Evolutionary conservation across 2,329 filamentous ascomycete genomes (phyloP).

Genomic region (Keithomyces neogunnii): DNA sequence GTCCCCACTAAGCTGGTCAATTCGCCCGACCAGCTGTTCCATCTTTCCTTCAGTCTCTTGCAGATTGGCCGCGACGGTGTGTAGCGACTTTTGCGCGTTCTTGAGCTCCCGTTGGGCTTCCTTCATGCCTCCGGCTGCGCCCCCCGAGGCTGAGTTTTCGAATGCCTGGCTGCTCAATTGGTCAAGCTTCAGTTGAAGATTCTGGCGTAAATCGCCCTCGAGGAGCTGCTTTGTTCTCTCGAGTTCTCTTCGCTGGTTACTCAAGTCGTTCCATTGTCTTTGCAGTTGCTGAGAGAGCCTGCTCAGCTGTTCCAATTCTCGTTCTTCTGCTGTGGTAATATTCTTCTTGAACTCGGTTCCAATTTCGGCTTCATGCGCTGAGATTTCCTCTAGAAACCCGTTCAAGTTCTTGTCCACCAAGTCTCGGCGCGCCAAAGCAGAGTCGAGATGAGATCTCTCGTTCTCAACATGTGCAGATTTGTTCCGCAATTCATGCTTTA

Average conservation of each 20-base stretch:
- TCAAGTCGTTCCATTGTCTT: conserved; percentile 67
- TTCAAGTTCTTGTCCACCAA: conserved; percentile 69
- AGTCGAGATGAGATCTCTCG: conserved; percentile 64
- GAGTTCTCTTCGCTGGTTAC: conserved; percentile 63
- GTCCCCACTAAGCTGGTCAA: conserved; percentile 46
- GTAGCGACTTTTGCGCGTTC: conserved; percentile 62
- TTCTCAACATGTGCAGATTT: conserved; percentile 70
- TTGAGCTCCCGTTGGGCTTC: conserved; percentile 76
- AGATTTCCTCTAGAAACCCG: conserved; percentile 65
- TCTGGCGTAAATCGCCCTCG: conserved; percentile 82
- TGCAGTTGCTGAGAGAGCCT: conserved; percentile 63
- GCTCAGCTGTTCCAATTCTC: conserved; percentile 64
- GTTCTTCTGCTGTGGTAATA: conserved; percentile 73
- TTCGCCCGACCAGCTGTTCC: conserved; percentile 40
- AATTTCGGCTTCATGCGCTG: conserved; percentile 71
- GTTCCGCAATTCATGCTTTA: conserved; percentile 66
- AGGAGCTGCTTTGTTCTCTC: conserved; percentile 75
- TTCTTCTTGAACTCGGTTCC: conserved; percentile 87
- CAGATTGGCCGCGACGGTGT: conserved; percentile 59
- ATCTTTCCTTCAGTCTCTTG: conserved; percentile 67
- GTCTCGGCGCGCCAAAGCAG: conserved; percentile 54
- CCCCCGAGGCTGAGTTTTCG: conserved; percentile 53
- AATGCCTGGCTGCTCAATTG: conserved; percentile 72
- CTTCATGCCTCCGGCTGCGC: conserved; percentile 57
- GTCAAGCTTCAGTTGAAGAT: conserved; percentile 78